Percentiles rank a stretch among this genome's conserved stretches.
Conservation (phyloP, 139 green algal species). For the Trebouxia sp. region DNA sequence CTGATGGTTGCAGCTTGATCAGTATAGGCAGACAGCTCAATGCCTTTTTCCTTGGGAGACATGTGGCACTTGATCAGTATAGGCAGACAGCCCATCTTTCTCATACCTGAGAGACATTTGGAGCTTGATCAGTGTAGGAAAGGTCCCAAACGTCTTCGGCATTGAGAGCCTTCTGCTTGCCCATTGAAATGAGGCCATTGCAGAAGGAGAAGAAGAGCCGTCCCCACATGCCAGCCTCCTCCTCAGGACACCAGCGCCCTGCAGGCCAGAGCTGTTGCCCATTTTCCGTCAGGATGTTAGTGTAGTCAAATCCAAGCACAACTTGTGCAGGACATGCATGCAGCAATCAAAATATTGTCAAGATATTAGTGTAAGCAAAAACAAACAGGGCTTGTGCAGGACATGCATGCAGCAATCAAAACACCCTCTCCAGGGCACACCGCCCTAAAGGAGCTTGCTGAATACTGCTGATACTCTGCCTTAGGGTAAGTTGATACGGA, state of each 20-base stretch:
- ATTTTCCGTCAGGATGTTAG: not conserved
- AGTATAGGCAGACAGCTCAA: not conserved
- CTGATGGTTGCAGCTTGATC: not conserved
- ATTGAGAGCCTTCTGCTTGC: conserved; percentile 68
- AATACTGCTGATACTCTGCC: no score
- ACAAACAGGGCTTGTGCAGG: not conserved
- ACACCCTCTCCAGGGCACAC: no score
- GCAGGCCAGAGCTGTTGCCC: not conserved
- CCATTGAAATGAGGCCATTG: conserved; percentile 59
- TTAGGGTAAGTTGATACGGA: no score
- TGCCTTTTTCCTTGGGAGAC: no score
- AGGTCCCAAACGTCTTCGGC: conserved; percentile 83
- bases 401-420: no score
- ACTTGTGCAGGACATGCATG: not conserved
- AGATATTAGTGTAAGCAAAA: not conserved
- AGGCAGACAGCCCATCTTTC: conserved; percentile 47
- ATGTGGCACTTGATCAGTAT: conserved; percentile 26
- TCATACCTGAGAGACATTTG: conserved; percentile 51
- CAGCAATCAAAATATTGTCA: not conserved
- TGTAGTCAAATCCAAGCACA: not conserved
- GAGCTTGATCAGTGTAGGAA: conserved; percentile 55
- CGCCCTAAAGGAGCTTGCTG: no score
- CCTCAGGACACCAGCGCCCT: conserved; percentile 63
- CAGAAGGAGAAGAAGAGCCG: conserved; percentile 71
- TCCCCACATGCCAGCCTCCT: conserved; percentile 55